A percentile compares a stretch with the other conserved stretches of the same genome.
These are phyloP conservation scores for Kentomonas sorsogonicus DNA, from an alignment of 208 protist species.

Conservation along the genomic window DNA sequence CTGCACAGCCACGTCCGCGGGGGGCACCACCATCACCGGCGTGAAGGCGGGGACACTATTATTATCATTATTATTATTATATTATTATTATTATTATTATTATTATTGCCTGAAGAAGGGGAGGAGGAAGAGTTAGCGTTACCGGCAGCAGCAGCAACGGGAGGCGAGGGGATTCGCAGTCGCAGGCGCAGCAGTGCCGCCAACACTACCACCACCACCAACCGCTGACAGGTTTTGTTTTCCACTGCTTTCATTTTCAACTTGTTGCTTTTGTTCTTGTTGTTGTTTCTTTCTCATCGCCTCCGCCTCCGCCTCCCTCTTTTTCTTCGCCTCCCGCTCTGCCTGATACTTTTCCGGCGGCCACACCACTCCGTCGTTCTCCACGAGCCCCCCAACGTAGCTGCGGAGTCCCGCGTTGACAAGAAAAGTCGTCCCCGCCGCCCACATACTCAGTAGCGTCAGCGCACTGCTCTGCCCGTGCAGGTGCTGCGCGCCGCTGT, in stretches of 20 bases:
- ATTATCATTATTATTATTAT: too few species aligned
- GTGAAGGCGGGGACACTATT: neutral
- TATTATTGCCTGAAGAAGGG: too few species aligned
- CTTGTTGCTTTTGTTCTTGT: too few species aligned
- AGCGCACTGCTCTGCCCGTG: constrained; percentile 70
- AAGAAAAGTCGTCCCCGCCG: constrained; percentile 61
- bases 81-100: too few species aligned
- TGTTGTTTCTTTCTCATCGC: too few species aligned
- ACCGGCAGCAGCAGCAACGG: too few species aligned
- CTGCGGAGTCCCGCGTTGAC: constrained; percentile 53
- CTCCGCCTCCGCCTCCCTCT: neutral
- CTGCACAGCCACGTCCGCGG: constrained; percentile 17
- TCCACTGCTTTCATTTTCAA: too few species aligned
- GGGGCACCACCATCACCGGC: neutral
- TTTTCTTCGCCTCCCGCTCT: neutral
- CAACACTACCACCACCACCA: neutral
- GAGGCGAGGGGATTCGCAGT: too few species aligned
- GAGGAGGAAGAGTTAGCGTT: too few species aligned
- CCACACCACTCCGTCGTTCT: neutral
- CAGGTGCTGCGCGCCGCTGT: constrained; percentile 58
- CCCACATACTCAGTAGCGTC: constrained; percentile 70
- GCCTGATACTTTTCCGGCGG: neutral
- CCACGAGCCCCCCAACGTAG: constrained; percentile 30
- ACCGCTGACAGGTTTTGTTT: too few species aligned
- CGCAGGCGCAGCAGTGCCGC: neutral